Base-by-base conservation (phyloP, 306 rosid genomes). In the Mucuna pruriens region DNA sequence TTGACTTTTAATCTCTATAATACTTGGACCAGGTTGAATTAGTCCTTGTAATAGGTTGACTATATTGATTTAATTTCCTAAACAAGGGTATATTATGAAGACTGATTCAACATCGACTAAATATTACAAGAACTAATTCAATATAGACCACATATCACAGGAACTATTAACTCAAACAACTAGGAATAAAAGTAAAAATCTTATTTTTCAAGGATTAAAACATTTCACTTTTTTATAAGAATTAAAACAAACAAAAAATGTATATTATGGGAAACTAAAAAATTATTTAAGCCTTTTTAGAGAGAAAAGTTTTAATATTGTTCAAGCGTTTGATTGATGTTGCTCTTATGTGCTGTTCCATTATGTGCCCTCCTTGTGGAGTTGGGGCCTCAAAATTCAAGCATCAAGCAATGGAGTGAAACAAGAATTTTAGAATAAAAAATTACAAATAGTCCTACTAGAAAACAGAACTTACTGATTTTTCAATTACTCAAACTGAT, bases 281-380 rank as follows among this genome's bases (percentile, higher is more conserved):
- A 29, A 2, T 0, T 6, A 31, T 26, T 7, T 16, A 60, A 26
- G 20, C 33, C 34, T 9, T 22, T 55, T 4, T 55, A 3, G 10
- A 55, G 6, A 29, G n/a, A 54, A 6, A 19, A 36, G 3, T 64
- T 40, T 19, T 22, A 72, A 52, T 72, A 44, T 52, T 78, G 6
- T 57, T 44, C 39, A 73, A 58, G 67, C 46, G 58, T 68, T 12
- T 66, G 42, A 71, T 80, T 71, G 36, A 16, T 49, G n/a, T 63
- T 76, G 80, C 61, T 57, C 51, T 52, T 36, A 31, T 80, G 80
- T 65, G 77, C 66, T 40, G 83, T 72, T 62, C 79, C 80, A 81
- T 67, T 60, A 71, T 45, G 42, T 45, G 29, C 8, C 49, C 26
- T 51, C 72, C 52, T 71, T 71, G 39, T 31, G 52, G 70, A 29